Base-by-base conservation (phyloP, 768 basidiomycete species). In the Tulasnella sp. region DNA sequence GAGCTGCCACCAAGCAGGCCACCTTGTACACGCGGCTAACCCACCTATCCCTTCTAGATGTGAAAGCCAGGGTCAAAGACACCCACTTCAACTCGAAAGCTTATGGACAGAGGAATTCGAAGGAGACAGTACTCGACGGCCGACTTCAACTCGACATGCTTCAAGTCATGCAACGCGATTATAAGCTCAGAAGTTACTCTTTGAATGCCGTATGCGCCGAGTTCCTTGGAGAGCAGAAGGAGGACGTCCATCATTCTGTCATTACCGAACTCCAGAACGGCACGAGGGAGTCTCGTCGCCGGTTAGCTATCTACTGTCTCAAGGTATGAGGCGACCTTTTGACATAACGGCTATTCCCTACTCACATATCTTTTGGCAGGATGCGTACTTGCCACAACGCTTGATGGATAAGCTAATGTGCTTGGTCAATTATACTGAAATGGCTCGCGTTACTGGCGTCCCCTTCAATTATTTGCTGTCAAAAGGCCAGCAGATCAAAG, bases 361-460 rank as follows among this genome's bases (percentile, higher is more conserved):
- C 49, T 49, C 22, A 49, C 22, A n/a, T 49, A n/a, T 49, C 31
- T 39, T 11, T 67, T 38, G 9, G 40, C 36, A 97, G 95, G 97
- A 99, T 86, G 97, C 97, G 3, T 99, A 99, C 82, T 89, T 99
- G 34, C 97, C 97, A 0, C 97, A 99, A 83, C 87, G 97, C 74
- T 83, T 99, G 49, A 87, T 99, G 83, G 97, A 99, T 83, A 99
- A 99, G 83, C 86, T 99, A 39, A 98, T 99, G 97, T 99, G 95
- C 78, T 96, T 99, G 80, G 91, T 99, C 83, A 99, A 99, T 83
- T 98, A 97, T 81, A 91, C 90, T 67, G 97, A 99, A 83, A 99
- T 99, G 97, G 88, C 97, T n/a, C 93, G 97, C 82, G 97, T 99
- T 3, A 99, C 97, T 0, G 97, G 97, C n/a, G 96, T 99, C 14